Percentiles rank a stretch among this genome's conserved stretches.
phyloP scores from a whole-genome alignment of 169 alveolate species.

The Eimeria maxima region DNA sequence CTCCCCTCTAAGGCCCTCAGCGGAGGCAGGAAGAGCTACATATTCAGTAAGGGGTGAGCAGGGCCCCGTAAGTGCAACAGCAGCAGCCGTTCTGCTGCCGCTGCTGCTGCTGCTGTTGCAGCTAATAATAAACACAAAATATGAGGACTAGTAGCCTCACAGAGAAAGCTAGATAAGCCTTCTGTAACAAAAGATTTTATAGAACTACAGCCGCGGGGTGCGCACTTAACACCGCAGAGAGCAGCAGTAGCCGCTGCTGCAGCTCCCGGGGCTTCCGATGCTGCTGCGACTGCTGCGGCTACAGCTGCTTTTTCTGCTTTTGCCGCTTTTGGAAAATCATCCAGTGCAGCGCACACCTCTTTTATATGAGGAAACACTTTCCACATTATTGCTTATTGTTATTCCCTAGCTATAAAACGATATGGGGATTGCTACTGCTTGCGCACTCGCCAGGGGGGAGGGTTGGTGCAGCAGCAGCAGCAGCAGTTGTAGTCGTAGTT shows the following conservation, averaged over 20 bases:
- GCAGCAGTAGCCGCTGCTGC: not conserved
- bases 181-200: not conserved
- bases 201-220: not conserved
- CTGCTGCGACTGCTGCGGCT: conserved; percentile 32
- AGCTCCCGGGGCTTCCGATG: not conserved
- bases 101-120: conserved; percentile 34
- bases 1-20: not conserved
- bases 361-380: not conserved
- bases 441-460: too few relatives aligned
- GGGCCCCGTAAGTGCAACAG: conserved; percentile 18
- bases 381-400: too few relatives aligned
- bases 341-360: not conserved
- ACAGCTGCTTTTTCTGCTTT: conserved; percentile 1
- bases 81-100: not conserved
- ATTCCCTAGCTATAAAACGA: too few relatives aligned
- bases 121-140: not conserved
- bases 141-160: not conserved
- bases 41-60: not conserved
- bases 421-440: too few relatives aligned
- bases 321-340: not conserved
- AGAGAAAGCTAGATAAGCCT: not conserved
- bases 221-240: not conserved
- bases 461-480: too few relatives aligned
- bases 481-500: too few relatives aligned
- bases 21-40: not conserved